These are phyloP conservation scores for Mrakia blollopis DNA, from an alignment of 768 basidiomycete species.

Conservation along the genomic window DNA sequence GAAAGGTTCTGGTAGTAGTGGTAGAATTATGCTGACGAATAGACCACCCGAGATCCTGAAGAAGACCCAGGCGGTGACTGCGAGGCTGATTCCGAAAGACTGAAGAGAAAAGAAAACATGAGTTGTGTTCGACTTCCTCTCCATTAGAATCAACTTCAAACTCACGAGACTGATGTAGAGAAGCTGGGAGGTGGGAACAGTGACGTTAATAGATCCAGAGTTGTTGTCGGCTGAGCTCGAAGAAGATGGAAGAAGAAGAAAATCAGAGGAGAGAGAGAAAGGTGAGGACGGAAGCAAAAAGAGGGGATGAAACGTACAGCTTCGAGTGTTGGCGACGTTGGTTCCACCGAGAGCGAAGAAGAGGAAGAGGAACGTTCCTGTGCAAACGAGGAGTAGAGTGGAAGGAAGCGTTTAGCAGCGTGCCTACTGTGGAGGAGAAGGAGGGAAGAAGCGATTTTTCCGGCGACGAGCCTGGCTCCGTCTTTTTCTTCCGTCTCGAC, in stretches of 20 bases:
- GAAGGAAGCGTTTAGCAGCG: no score
- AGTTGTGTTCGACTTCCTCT: no score
- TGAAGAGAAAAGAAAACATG: neutral
- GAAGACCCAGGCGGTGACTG: constrained; percentile 18
- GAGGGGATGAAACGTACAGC: neutral
- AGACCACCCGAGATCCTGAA: constrained; percentile 26
- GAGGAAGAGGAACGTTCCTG: constrained; percentile 10
- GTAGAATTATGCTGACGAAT: neutral
- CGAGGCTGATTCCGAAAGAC: constrained; percentile 19
- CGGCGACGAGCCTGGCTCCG: no score
- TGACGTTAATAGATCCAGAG: neutral
- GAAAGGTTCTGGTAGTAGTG: neutral
- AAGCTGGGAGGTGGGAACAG: constrained; percentile 15
- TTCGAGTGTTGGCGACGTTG: constrained; percentile 21
- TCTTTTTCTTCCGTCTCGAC: no score
- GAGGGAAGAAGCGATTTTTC: no score
- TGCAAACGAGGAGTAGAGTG: no score
- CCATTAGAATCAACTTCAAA: no score
- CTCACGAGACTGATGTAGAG: constrained; percentile 24
- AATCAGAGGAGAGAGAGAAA: neutral
- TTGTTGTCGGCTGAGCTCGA: neutral
- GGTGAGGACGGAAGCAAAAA: neutral
- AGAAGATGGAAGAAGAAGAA: neutral
- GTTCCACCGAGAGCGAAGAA: constrained; percentile 22
- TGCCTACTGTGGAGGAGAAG: no score